These are phyloP conservation scores for Citrus sinensis DNA, from an alignment of 345 rosid species.

Conservation along the genomic window DNA sequence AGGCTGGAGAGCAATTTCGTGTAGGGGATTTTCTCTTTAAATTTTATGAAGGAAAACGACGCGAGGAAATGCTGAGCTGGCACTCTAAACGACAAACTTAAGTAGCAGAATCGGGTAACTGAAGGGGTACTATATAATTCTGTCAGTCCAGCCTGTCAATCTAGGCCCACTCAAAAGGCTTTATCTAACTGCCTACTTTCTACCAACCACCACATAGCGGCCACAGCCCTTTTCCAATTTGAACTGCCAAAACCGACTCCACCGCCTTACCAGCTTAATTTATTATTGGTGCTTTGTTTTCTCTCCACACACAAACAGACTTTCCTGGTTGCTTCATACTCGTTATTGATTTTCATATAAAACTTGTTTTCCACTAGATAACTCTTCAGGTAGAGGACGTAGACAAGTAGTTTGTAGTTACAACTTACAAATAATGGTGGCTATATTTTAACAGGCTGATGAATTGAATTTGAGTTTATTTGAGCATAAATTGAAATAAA, in stretches of 20 bases:
- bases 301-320: neutral
- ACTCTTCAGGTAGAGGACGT: no score
- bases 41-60: conserved; percentile 20
- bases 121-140: conserved; percentile 31
- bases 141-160: conserved; percentile 57
- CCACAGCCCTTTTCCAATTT: conserved; percentile 9
- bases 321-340: neutral
- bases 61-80: conserved; percentile 46
- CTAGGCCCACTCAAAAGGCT: conserved; percentile 10
- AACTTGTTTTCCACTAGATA: neutral
- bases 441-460: neutral
- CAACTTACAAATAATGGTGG: neutral
- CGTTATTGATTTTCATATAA: neutral
- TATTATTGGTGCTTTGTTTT: neutral
- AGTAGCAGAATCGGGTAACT: conserved; percentile 37
- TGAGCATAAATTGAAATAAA: neutral
- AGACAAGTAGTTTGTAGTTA: no score
- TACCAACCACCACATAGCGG: conserved; percentile 33
- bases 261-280: conserved; percentile 17
- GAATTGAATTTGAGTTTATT: neutral
- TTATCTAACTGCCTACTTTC: conserved; percentile 27
- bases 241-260: conserved; percentile 36
- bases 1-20: conserved; percentile 51
- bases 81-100: conserved; percentile 44
- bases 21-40: neutral